Base-by-base conservation (phyloP, 345 rosid genomes). In the Eucalyptus marginata region DNA sequence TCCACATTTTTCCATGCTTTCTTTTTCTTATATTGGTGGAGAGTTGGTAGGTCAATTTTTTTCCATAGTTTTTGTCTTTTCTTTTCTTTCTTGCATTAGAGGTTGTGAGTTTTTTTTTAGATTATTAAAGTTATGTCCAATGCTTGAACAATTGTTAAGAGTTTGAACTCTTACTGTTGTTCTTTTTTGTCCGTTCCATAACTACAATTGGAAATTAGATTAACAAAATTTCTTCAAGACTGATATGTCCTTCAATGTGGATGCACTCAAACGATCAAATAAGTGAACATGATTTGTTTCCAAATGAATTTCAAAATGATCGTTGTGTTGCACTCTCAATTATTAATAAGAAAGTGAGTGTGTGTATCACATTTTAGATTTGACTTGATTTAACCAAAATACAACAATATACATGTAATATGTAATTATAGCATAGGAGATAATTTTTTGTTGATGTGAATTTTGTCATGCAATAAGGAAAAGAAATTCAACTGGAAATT, bases 401-500 rank as follows among this genome's bases (percentile, higher is more conserved):
- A 29, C 15, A 10, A 59, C 29, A 27, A 25, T 59, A 59, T 3
- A 59, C 31, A 27, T 29, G n/a, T 13, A 27, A 11, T 62, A 62
- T 62, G 33, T 13, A 62, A 62, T 12, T 62, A 62, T 29, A 62
- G 68, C 68, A 59, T 27, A 29, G 33, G 68, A 62, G 16, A 11
- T 27, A 1, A 0, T 12, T 62, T 0, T 62, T 27, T 12, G 68
- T 62, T 0, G 17, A 62, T 0, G 13, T 27, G n/a, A 12, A 13
- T 62, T 62, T 62, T 62, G 31, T 0, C 16, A 62, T 62, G 31
- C 16, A 27, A 62, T 13, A 29, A 62, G 68, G 68, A 62, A 62
- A 62, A 62, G 68, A 1, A 6, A 62, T 12, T 62, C 68, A 13
- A 62, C 31, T 27, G 0, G 68, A 62, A 27, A 62, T 62, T 62